Evolutionary conservation across 1,284 basidiomycete species (phyloP).

Genomic region (Pascua guehoae): DNA sequence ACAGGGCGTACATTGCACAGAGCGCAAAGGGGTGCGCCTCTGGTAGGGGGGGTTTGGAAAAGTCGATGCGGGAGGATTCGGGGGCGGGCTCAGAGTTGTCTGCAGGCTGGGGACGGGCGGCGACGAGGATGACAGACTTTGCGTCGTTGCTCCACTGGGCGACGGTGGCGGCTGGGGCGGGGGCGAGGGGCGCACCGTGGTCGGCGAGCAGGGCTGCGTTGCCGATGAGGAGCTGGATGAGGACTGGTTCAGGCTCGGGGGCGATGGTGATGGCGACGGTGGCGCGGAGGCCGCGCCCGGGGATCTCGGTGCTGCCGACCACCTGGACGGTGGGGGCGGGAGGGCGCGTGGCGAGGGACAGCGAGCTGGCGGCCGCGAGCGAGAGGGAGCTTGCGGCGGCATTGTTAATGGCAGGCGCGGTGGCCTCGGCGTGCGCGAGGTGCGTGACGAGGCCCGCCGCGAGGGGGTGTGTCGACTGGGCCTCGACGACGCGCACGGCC

Average conservation of each 20-base stretch:
- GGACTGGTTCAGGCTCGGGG: constrained; percentile 64
- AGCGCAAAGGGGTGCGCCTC: constrained; percentile 5
- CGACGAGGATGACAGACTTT: constrained; percentile 78
- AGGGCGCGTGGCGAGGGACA: constrained; percentile 59
- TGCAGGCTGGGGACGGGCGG: constrained; percentile 53
- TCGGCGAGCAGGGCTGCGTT: constrained; percentile 16
- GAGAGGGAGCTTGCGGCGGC: constrained; percentile 78
- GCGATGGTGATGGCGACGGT: constrained; percentile 53
- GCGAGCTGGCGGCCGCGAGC: constrained; percentile 75
- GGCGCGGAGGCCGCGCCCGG: constrained; percentile 83
- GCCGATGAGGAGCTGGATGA: constrained; percentile 56
- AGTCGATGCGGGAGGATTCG: constrained; percentile 78
- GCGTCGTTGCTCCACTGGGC: constrained; percentile 66
- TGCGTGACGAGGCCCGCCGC: constrained; percentile 84
- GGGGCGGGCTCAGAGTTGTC: constrained; percentile 57
- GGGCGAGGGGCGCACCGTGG: constrained; percentile 28
- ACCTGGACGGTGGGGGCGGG: constrained; percentile 52
- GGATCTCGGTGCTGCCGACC: constrained; percentile 73
- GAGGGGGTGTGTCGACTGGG: constrained; percentile 90
- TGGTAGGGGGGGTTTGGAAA: constrained; percentile 53
- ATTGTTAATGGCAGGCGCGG: constrained; percentile 44
- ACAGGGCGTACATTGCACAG: constrained; percentile 59
- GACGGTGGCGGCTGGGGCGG: constrained; percentile 51
- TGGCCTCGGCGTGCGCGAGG: constrained; percentile 59
- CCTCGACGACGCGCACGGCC: constrained; percentile 68